A percentile compares a stretch with the other conserved stretches of the same genome.
Evolutionary conservation across 768 basidiomycete species (phyloP).

Genomic region (Hygrophorus russula): DNA sequence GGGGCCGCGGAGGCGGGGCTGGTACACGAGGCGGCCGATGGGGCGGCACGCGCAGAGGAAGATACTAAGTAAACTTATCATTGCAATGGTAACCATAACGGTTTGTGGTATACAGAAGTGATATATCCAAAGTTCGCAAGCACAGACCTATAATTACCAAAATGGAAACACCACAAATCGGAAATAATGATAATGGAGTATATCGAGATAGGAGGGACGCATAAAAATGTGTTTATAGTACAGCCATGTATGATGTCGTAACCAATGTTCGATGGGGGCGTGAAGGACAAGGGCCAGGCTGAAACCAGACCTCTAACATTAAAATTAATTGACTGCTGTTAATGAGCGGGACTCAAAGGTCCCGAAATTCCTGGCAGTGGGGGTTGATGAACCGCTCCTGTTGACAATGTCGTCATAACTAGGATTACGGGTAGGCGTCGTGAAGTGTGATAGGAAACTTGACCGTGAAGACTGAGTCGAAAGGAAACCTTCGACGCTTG

Average conservation of each 20-base stretch:
- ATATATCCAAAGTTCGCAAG: neutral
- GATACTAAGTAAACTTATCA: conserved; percentile 11
- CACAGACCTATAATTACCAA: neutral
- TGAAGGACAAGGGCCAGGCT: too few species aligned
- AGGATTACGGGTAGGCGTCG: conserved; percentile 14
- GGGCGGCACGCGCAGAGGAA: conserved; percentile 16
- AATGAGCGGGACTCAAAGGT: neutral
- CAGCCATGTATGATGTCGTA: neutral
- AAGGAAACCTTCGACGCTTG: conserved; percentile 43
- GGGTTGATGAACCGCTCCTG: conserved; percentile 9
- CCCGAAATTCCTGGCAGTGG: conserved; percentile 3
- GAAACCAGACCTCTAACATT: too few species aligned
- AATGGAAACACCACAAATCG: conserved; percentile 4
- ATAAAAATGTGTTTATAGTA: neutral
- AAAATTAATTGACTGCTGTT: too few species aligned
- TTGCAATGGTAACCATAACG: too few species aligned
- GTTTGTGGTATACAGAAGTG: neutral
- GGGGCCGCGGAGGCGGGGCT: conserved; percentile 16
- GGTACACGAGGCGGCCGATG: conserved; percentile 20
- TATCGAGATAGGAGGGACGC: neutral
- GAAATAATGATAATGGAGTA: neutral
- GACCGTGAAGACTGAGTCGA: conserved; percentile 20
- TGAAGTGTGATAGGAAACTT: conserved; percentile 15
- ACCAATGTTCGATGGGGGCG: too few species aligned
- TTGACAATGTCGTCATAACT: conserved; percentile 7